phyloP scores from a whole-genome alignment of 306 rosid genomes.

The Cucumis melo region DNA sequence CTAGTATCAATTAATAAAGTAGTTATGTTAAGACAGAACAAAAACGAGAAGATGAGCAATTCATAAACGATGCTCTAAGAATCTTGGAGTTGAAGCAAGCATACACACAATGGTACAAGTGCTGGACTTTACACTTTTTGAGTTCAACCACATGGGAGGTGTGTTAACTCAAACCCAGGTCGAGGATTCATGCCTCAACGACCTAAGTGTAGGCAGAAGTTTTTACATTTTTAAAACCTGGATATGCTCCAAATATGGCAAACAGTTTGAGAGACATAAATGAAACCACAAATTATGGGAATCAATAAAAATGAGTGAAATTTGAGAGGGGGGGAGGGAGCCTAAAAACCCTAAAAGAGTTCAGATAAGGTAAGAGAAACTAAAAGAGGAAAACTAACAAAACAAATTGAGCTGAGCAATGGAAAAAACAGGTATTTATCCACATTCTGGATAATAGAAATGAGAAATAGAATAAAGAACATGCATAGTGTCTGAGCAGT shows the following conservation, averaged over 20 bases:
- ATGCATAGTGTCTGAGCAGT: background rate
- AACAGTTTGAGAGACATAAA: background rate
- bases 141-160: background rate
- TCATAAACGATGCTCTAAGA: background rate
- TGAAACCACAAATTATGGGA: background rate
- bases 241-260: background rate
- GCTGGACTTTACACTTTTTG: background rate
- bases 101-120: background rate
- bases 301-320: background rate
- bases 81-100: background rate
- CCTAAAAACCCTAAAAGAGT: background rate
- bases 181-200: background rate
- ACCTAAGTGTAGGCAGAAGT: background rate
- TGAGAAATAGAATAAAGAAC: background rate
- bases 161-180: background rate
- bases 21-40: background rate
- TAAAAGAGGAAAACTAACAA: background rate
- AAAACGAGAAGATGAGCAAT: background rate
- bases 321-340: background rate
- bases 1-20: background rate
- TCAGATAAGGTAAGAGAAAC: too few species aligned
- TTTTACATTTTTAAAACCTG: background rate
- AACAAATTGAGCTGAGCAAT: background rate
- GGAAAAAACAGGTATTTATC: background rate
- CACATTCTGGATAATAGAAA: background rate